phyloP scores from a whole-genome alignment of 208 protist species.

The Vickermania spadyakhi region DNA sequence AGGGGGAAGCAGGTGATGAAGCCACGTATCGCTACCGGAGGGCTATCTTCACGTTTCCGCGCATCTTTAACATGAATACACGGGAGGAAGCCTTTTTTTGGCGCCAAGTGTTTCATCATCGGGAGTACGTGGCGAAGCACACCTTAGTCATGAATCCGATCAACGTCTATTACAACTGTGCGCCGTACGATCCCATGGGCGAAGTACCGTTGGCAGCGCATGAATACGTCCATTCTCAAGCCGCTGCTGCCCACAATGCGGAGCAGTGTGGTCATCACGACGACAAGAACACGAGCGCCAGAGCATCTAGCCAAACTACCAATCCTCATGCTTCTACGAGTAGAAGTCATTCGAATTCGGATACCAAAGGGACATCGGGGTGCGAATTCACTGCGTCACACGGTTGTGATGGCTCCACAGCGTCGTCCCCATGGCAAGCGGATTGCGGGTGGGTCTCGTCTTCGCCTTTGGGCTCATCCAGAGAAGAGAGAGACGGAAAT shows the following conservation, averaged over 20 bases:
- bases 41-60: conserved; percentile 54
- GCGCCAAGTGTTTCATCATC: conserved; percentile 35
- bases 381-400: background rate
- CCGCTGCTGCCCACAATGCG: background rate
- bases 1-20: background rate
- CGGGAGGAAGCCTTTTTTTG: conserved; percentile 42
- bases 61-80: conserved; percentile 63
- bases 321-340: background rate
- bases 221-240: background rate
- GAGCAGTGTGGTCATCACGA: background rate
- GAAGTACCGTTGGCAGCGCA: background rate
- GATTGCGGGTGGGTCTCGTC: background rate
- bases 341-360: too few species aligned
- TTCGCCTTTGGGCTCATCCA: background rate
- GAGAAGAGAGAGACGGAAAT: background rate
- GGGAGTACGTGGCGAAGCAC: conserved; percentile 55
- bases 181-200: conserved; percentile 25
- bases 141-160: conserved; percentile 44
- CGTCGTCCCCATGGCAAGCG: too few species aligned
- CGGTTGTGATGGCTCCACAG: background rate
- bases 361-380: background rate
- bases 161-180: conserved; percentile 71
- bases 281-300: background rate
- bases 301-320: background rate
- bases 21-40: conserved; percentile 49